Evolutionary conservation across 2,329 filamentous ascomycete species (phyloP).

Genomic region (Dothideomycetes sp.): DNA sequence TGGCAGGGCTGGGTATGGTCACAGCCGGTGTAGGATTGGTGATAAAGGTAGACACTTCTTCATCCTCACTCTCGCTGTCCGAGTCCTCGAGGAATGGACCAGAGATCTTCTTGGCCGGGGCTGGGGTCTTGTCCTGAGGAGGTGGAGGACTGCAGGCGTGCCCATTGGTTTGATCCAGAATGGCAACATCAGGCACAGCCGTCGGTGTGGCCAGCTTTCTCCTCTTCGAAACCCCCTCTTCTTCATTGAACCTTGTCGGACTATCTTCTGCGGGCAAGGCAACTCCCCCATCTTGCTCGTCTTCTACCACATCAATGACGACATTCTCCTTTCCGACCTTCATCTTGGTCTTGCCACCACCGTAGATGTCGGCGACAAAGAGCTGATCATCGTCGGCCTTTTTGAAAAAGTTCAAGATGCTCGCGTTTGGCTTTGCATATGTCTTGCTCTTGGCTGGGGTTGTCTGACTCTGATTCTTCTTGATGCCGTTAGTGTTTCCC

Average conservation of each 20-base stretch:
- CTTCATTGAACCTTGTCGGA: conserved; percentile 32
- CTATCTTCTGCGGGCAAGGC: conserved; percentile 18
- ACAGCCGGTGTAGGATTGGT: too few species aligned
- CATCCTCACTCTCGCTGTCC: conserved; percentile 41
- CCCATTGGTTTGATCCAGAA: conserved; percentile 13
- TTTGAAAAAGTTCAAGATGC: conserved; percentile 45
- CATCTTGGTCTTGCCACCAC: background rate
- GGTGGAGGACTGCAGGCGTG: conserved; percentile 20
- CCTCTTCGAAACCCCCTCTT: conserved; percentile 29
- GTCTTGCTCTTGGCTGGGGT: conserved; percentile 25
- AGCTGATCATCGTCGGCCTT: conserved; percentile 33
- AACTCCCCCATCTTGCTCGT: conserved; percentile 15
- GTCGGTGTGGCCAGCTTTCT: conserved; percentile 18
- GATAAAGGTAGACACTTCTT: too few species aligned
- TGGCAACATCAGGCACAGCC: conserved; percentile 21
- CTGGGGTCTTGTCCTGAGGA: conserved; percentile 6
- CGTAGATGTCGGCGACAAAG: conserved; percentile 23
- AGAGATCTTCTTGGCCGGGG: conserved; percentile 16
- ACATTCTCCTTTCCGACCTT: conserved; percentile 8
- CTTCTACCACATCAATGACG: conserved; percentile 9
- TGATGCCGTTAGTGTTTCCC: conserved; percentile 21
- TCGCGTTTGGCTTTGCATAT: conserved; percentile 35
- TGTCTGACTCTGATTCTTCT: conserved; percentile 16
- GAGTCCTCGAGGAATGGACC: conserved; percentile 65
- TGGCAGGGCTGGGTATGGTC: conserved; percentile 2